Percentiles rank a stretch among this genome's conserved stretches.
Evolutionary conservation across 768 basidiomycete species (phyloP).

Genomic region (Cyclocybe aegerita): DNA sequence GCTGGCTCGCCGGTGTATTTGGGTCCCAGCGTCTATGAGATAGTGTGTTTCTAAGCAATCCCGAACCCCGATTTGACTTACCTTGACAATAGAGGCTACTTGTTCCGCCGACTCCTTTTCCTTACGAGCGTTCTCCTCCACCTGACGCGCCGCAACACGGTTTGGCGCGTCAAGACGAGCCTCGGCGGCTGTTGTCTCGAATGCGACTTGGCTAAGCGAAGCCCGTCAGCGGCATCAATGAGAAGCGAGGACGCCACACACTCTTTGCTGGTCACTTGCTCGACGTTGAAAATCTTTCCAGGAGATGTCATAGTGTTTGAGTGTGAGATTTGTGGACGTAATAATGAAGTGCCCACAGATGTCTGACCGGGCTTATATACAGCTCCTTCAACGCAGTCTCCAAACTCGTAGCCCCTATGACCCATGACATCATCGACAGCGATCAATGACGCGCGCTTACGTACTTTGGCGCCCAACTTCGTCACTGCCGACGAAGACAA

Average conservation of each 20-base stretch:
- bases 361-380: neutral
- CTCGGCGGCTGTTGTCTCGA: conserved; percentile 55
- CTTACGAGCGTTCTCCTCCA: conserved; percentile 46
- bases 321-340: no score
- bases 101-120: conserved; percentile 46
- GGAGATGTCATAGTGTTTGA: neutral
- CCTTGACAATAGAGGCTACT: conserved; percentile 54
- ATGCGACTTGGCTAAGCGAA: no score
- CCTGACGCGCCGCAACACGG: conserved; percentile 35
- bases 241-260: conserved; percentile 15
- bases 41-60: neutral
- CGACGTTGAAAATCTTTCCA: conserved; percentile 37
- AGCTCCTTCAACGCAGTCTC: neutral
- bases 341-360: neutral
- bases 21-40: conserved; percentile 29
- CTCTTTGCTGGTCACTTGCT: conserved; percentile 33
- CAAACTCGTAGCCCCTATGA: neutral
- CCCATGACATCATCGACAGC: neutral
- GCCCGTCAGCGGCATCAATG: conserved; percentile 28
- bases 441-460: neutral
- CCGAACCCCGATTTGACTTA: conserved; percentile 18
- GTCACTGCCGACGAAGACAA: no score
- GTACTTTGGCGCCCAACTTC: neutral
- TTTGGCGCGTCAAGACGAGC: conserved; percentile 50
- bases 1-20: conserved; percentile 30